These are phyloP conservation scores for Amanita molliuscula DNA, from an alignment of 768 basidiomycete genomes.

Conservation along the genomic window DNA sequence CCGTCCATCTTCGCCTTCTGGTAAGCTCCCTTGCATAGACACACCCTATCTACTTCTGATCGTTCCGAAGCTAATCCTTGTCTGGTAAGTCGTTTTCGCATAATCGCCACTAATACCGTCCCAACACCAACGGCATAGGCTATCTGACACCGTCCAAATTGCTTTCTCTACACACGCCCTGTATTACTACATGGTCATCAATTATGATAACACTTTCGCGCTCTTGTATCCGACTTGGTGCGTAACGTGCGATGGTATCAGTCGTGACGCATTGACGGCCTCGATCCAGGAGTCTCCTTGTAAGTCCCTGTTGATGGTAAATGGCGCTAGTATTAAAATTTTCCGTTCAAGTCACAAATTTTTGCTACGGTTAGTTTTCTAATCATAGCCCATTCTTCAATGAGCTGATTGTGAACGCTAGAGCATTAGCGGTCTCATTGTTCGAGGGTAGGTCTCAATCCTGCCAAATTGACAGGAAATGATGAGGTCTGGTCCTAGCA, in stretches of 20 bases:
- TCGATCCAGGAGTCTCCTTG: slow-evolving; percentile 16
- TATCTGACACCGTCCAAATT: slow-evolving; percentile 24
- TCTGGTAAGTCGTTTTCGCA: not conserved
- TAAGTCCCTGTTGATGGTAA: slow-evolving; percentile 5
- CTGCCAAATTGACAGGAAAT: not conserved
- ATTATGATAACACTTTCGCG: slow-evolving; percentile 18
- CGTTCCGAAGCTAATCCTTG: not conserved
- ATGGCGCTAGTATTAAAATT: not conserved
- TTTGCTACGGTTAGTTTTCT: slow-evolving; percentile 16
- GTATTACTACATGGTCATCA: slow-evolving; percentile 26
- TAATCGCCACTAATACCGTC: not conserved
- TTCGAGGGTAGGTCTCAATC: slow-evolving; percentile 19
- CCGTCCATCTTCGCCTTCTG: slow-evolving; percentile 16
- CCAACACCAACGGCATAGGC: slow-evolving; percentile 13
- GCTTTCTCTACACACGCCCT: slow-evolving; percentile 21
- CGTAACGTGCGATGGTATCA: not conserved
- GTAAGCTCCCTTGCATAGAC: slow-evolving; percentile 13
- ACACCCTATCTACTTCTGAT: not conserved
- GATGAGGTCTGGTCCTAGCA: slow-evolving; percentile 7
- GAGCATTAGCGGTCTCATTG: slow-evolving; percentile 19
- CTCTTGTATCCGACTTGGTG: slow-evolving; percentile 21
- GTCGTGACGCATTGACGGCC: not conserved
- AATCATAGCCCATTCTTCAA: too few relatives aligned
- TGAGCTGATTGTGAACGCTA: slow-evolving; percentile 3
- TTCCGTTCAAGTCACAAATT: slow-evolving; percentile 14